Percentiles rank a stretch among this genome's conserved stretches.
Conservation (phyloP, 108 stramenopile species). For the Phaeodactylum tricornutum region DNA sequence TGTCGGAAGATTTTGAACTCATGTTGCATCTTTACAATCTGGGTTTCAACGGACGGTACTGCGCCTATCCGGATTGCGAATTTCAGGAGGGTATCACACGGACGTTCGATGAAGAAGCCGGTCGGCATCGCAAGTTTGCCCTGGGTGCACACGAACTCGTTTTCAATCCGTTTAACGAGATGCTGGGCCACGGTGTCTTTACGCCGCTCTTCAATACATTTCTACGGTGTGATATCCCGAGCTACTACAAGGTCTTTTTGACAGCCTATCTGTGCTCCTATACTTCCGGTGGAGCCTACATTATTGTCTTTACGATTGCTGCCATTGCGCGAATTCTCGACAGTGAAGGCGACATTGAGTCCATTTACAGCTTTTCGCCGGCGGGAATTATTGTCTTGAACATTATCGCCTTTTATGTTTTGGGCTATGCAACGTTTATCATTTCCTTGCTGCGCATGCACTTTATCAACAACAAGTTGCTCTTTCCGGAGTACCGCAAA, state of each 20-base stretch:
- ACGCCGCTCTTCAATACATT: constrained; percentile 38
- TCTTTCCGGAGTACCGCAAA: constrained; percentile 39
- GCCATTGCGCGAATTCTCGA: constrained; percentile 25
- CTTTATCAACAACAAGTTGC: constrained; percentile 31
- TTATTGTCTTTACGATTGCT: constrained; percentile 25
- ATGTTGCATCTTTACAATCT: constrained; percentile 53
- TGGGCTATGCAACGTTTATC: constrained; percentile 36
- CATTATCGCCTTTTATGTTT: constrained; percentile 30
- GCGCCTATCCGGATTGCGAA: constrained; percentile 42
- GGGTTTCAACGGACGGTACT: constrained; percentile 46
- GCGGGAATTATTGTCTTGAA: constrained; percentile 34
- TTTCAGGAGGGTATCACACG: constrained; percentile 49
- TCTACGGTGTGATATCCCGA: constrained; percentile 35
- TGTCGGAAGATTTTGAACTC: constrained; percentile 48
- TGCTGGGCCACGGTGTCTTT: constrained; percentile 35
- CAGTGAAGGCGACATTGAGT: constrained; percentile 11
- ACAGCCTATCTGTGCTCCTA: constrained; percentile 38
- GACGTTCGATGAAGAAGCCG: constrained; percentile 56
- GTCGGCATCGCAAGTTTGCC: constrained; percentile 46
- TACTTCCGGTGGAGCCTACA: constrained; percentile 34
- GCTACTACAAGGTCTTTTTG: constrained; percentile 47
- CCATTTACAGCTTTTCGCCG: constrained; percentile 22
- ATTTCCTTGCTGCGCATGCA: constrained; percentile 40
- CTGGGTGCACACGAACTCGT: constrained; percentile 43
- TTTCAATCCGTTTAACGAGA: constrained; percentile 39